phyloP scores from a whole-genome alignment of 169 alveolate genomes.

The Hepatocystis sp. region DNA sequence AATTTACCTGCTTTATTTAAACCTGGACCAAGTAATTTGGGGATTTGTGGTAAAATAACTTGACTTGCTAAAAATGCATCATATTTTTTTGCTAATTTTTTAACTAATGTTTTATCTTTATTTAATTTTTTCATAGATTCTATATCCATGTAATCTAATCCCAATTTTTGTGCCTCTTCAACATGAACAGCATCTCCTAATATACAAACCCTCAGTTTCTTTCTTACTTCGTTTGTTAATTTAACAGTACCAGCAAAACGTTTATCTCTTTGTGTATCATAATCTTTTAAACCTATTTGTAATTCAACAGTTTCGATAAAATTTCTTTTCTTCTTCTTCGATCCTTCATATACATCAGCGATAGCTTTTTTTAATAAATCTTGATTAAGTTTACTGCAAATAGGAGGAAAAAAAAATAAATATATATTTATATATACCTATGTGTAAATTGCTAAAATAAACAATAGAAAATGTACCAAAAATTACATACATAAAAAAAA shows the following conservation, averaged over 20 bases:
- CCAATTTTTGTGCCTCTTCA: slow-evolving; percentile 97
- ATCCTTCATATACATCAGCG: slow-evolving; percentile 93
- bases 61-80: slow-evolving; percentile 99
- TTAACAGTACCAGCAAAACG: slow-evolving; percentile 99
- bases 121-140: slow-evolving; percentile 99
- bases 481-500: slow-evolving; percentile 8
- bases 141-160: slow-evolving; percentile 97
- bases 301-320: slow-evolving; percentile 99
- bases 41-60: slow-evolving; percentile 98
- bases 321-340: slow-evolving; percentile 95
- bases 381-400: slow-evolving; percentile 85
- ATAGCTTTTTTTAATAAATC: slow-evolving; percentile 93
- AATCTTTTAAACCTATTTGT: slow-evolving; percentile 99
- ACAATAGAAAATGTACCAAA: not conserved
- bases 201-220: slow-evolving; percentile 97
- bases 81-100: slow-evolving; percentile 97
- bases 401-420: not conserved
- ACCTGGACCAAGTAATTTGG: slow-evolving; percentile 99
- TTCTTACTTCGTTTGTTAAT: slow-evolving; percentile 97
- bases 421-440: not conserved
- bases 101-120: slow-evolving; percentile 99
- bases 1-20: slow-evolving; percentile 99
- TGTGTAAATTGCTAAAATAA: not conserved
- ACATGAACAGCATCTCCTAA: slow-evolving; percentile 99
- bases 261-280: slow-evolving; percentile 99